Base-by-base conservation (phyloP, 192 early-diverging fungal genomes). In the Coemansia sp. region DNA sequence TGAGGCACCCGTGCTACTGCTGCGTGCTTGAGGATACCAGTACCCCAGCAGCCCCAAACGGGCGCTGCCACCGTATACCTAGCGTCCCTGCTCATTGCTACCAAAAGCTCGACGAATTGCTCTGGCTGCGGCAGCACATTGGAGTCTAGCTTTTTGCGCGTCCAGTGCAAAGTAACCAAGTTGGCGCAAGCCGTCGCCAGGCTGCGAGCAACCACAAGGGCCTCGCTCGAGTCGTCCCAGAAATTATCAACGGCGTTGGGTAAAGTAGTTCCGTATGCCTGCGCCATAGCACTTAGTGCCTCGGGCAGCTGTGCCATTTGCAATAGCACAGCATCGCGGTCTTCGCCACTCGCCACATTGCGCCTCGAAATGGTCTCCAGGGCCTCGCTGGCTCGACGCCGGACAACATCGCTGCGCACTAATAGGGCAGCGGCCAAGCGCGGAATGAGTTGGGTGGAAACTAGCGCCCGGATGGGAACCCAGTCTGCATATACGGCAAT, bases 141-240 rank as follows among this genome's bases (percentile, higher is more conserved):
- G 6, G 28, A 14, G 30, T 65, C 75, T 4, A 62, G 35, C 62
- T 74, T 74, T 6, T 70, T 76, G 60, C 75, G 80, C 49, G 75
- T 72, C 80, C 80, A 82, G 59, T 82, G 80, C 66, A 72, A 19
- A 28, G 66, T 61, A 4, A 50, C 75, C 50, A 77, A 63, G 16
- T 72, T 74, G 2, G 55, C 44, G 53, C 44, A 37, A 1, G 19
- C 57, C 63, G 52, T 62, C 19, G 80, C 16, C 23, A 82, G 40
- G 1, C 43, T 43, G 1, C 60, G 46, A 3, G 80, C 80, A 30
- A 55, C 43, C 5, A 46, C 44, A 14, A 82, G 61, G 13, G 75
- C 79, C 3, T 73, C 79, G n/a, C n/a, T 40, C 5, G 65, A 28
- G 39, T 82, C 79, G 14, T 30, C 46, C 71, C 75, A 76, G n/a